Evolutionary conservation across 305 asterid genomes (phyloP), one percentile per base, ranked within the genome.

Genomic region (Fraxinus sp.): DNA sequence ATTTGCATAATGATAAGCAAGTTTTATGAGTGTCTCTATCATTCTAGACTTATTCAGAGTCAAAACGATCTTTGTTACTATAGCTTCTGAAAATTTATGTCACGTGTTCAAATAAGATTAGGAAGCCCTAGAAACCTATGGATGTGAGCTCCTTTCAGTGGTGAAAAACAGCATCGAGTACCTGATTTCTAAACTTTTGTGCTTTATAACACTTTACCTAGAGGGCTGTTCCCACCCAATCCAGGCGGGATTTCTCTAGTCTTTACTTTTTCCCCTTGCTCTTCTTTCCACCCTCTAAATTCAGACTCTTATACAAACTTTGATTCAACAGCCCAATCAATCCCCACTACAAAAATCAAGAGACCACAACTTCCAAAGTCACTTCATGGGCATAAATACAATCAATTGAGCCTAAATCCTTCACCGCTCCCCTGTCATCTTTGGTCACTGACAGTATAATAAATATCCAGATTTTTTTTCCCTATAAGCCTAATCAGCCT

Each of bases 51-150:
- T 68, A 7, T n/a, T 33, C 11, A 26, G 11, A n/a, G 43, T 22
- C 24, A 43, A 55, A 43, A 72, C 68, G 82, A 4, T 68, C 30
- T 28, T 72, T 22, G 72, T 16, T 26, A 43, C n/a, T 20, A 32
- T 72, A 81, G 70, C 39, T 85, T 41, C 41, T 41, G 11, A 49
- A 33, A 68, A 57, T 71, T 84, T 18, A 24, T 70, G 52, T n/a
- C 62, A 76, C 36, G 55, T 43, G 26, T 57, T 68, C 20, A 26
- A 81, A 59, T 30, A 55, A 39, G 39, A 55, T 55, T 57, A 4
- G 36, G 79, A 71, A 39, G 71, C 70, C 57, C 57, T 13, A 16
- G 41, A 11, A 37, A 36, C 77, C 22, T 14, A 41, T 18, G 52
- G 77, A 2, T 66, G 22, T 83, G 80, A 22, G 52, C 24, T 72